phyloP scores from a whole-genome alignment of 352 stramenopile genomes.

The Aphanomyces invadans region DNA sequence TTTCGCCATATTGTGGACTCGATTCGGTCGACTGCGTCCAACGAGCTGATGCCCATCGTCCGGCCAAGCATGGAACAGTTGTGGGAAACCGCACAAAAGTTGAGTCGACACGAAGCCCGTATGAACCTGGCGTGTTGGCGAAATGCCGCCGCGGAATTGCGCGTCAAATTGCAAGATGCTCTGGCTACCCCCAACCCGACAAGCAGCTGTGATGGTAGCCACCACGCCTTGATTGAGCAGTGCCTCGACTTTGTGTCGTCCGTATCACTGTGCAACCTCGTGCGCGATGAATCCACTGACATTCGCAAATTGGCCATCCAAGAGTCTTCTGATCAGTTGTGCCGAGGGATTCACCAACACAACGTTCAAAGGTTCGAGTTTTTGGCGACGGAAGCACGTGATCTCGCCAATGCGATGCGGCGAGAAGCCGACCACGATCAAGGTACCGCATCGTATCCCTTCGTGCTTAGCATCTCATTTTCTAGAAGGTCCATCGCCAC shows the following conservation, averaged over 20 bases:
- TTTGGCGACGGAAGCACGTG: not conserved
- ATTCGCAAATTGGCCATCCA: not conserved
- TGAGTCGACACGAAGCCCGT: conserved; percentile 8
- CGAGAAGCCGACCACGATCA: not conserved
- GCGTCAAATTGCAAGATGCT: not conserved
- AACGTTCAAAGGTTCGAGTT: not conserved
- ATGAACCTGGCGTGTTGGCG: conserved; percentile 8
- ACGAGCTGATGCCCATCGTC: not conserved
- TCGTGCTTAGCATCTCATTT: not conserved
- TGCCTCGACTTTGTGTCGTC: conserved; percentile 23
- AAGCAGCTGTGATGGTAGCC: not conserved
- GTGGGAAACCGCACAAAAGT: conserved; percentile 1
- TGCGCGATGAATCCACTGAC: conserved; percentile 1
- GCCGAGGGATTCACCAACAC: not conserved
- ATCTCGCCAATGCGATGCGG: not conserved
- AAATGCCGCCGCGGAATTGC: not conserved
- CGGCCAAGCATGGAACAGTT: not conserved
- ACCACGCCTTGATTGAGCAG: not conserved
- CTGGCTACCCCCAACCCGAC: not conserved
- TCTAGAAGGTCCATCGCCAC: not conserved
- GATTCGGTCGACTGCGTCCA: not conserved
- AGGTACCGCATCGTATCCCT: not conserved
- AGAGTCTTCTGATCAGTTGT: not conserved
- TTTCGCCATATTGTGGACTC: not conserved
- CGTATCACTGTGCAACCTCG: conserved; percentile 6